Conservation (phyloP, 2,329 filamentous ascomycete species). For the Cercospora sp. region DNA sequence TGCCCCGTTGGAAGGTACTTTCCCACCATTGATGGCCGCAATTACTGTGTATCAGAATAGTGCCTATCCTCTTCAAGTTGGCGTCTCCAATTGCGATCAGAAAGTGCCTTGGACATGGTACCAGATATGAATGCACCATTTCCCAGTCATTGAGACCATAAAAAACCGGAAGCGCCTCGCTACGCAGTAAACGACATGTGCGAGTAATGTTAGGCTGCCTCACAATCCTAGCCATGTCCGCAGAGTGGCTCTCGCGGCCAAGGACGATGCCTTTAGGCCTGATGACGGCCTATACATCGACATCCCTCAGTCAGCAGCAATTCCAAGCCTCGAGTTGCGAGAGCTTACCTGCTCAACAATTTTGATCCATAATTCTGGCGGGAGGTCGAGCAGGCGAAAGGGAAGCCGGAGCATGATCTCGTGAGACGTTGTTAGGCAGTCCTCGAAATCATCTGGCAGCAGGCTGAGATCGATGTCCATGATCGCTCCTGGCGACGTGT, state of each 20-base stretch:
- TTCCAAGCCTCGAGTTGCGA: neutral
- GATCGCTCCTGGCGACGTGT: neutral
- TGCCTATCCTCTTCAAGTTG: slow-evolving; percentile 13
- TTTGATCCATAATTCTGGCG: slow-evolving; percentile 26
- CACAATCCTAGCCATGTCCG: slow-evolving; percentile 13
- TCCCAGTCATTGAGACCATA: slow-evolving; percentile 21
- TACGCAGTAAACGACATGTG: slow-evolving; percentile 17
- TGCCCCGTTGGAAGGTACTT: slow-evolving; percentile 2
- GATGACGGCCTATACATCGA: slow-evolving; percentile 14
- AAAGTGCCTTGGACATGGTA: slow-evolving; percentile 23
- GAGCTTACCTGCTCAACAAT: no score
- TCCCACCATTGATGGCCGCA: slow-evolving; percentile 13
- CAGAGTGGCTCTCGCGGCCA: slow-evolving; percentile 13
- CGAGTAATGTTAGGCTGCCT: slow-evolving; percentile 23
- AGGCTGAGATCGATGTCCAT: slow-evolving; percentile 19
- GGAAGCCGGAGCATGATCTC: slow-evolving; percentile 13
- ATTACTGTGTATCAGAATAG: slow-evolving; percentile 13
- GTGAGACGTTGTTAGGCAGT: slow-evolving; percentile 11
- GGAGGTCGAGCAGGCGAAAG: slow-evolving; percentile 28
- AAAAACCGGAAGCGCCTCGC: slow-evolving; percentile 21
- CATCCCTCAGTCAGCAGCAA: neutral
- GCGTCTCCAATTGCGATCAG: slow-evolving; percentile 13
- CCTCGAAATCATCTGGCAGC: slow-evolving; percentile 17
- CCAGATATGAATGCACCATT: slow-evolving; percentile 15
- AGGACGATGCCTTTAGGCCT: slow-evolving; percentile 10